A percentile compares a stretch with the other conserved stretches of the same genome.
These are phyloP conservation scores for Alternaria metachromatica DNA, from an alignment of 2,329 filamentous ascomycete species.

Conservation along the genomic window DNA sequence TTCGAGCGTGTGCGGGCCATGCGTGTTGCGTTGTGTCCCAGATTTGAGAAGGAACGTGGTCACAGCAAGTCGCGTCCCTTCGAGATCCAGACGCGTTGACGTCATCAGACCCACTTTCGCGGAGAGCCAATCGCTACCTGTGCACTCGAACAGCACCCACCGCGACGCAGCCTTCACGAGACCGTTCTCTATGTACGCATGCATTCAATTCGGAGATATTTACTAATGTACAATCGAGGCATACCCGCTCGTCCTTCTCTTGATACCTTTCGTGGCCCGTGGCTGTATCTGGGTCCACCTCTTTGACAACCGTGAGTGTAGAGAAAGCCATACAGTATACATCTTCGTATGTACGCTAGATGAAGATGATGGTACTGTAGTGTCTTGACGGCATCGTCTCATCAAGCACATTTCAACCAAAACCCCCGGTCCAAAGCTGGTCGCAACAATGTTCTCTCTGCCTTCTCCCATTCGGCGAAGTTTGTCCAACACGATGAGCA, in stretches of 20 bases:
- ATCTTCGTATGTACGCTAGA: neutral
- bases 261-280: neutral
- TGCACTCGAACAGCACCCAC: neutral
- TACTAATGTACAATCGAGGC: neutral
- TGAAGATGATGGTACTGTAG: neutral
- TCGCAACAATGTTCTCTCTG: conserved; percentile 68
- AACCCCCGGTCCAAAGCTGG: conserved; percentile 74
- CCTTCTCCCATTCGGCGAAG: conserved; percentile 54
- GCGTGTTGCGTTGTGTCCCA: neutral
- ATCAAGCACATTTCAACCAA: conserved; percentile 72
- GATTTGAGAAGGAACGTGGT: neutral
- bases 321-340: neutral
- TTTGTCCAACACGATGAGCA: conserved; percentile 70
- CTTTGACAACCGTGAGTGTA: neutral
- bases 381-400: conserved; percentile 49
- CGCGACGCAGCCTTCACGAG: neutral
- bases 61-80: neutral
- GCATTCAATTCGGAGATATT: neutral
- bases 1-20: conserved; percentile 29
- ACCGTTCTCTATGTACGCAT: neutral
- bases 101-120: conserved; percentile 4
- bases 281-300: neutral
- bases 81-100: conserved; percentile 6
- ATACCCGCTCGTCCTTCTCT: neutral
- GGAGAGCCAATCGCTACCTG: neutral